Evolutionary conservation across 257 asterid species (phyloP).

Genomic region (Mentha longifolia): DNA sequence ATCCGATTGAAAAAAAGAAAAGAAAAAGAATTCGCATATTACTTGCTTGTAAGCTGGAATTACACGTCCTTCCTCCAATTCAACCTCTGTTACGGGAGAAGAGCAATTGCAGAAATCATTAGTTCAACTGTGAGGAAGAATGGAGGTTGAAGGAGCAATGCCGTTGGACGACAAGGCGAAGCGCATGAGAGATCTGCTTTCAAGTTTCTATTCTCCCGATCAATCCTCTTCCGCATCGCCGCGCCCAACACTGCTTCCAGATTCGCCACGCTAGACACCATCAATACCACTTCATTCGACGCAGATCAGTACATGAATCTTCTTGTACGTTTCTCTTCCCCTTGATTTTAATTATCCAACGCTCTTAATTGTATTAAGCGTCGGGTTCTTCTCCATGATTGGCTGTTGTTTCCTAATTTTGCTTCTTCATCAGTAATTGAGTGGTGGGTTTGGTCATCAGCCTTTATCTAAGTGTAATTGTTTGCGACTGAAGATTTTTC

Average conservation of each 20-base stretch:
- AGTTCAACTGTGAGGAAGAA: slow-evolving; percentile 27
- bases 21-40: too few relatives aligned
- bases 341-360: not conserved
- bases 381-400: not conserved
- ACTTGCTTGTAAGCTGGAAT: too few relatives aligned
- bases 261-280: slow-evolving; percentile 95
- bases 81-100: too few relatives aligned
- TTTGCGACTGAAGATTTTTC: not conserved
- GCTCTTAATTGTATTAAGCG: not conserved
- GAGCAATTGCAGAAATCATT: not conserved
- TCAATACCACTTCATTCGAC: slow-evolving; percentile 84
- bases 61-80: too few relatives aligned
- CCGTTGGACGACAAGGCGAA: slow-evolving; percentile 92
- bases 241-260: slow-evolving; percentile 61
- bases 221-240: slow-evolving; percentile 53
- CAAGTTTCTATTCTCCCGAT: slow-evolving; percentile 92
- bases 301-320: slow-evolving; percentile 98
- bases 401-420: not conserved
- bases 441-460: slow-evolving; percentile 3
- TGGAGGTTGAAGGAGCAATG: slow-evolving; percentile 66
- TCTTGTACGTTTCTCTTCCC: slow-evolving; percentile 57
- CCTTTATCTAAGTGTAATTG: not conserved
- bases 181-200: slow-evolving; percentile 94
- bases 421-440: not conserved
- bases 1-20: too few relatives aligned